Percentiles rank a stretch among this genome's conserved stretches.
Evolutionary conservation across 2,329 filamentous ascomycete genomes (phyloP).

Genomic region (Aspergillus fructus): DNA sequence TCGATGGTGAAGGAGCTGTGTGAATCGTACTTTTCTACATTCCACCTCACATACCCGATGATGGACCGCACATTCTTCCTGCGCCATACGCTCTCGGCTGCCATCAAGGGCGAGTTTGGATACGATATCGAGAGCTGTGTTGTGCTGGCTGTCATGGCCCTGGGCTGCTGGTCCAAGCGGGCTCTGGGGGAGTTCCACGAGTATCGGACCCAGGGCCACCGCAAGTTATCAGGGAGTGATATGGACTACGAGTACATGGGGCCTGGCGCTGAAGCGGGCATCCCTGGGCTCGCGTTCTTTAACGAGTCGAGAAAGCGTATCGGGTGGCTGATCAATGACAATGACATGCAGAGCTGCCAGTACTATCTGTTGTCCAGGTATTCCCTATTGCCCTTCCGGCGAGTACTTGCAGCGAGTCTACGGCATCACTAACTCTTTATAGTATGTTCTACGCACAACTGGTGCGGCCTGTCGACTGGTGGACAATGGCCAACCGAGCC

Average conservation of each 20-base stretch:
- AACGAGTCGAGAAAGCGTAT: not conserved
- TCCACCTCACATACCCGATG: not conserved
- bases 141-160: not conserved
- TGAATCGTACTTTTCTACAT: not conserved
- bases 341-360: not conserved
- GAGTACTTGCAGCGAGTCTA: too few relatives aligned
- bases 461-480: not conserved
- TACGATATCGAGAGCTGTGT: not conserved
- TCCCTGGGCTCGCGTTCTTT: not conserved
- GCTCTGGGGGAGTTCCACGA: not conserved
- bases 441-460: not conserved
- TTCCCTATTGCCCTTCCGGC: too few relatives aligned
- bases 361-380: not conserved
- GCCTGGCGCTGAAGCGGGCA: not conserved
- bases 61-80: not conserved
- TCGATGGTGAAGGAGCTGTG: conserved; percentile 1
- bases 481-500: not conserved
- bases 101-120: not conserved
- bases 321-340: not conserved
- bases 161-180: not conserved
- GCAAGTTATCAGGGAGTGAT: not conserved
- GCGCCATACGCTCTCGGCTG: not conserved
- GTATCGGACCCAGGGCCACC: not conserved
- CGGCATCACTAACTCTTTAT: not conserved
- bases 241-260: not conserved